Evolutionary conservation across 345 rosid genomes (phyloP).

Genomic region (Viola odorata): DNA sequence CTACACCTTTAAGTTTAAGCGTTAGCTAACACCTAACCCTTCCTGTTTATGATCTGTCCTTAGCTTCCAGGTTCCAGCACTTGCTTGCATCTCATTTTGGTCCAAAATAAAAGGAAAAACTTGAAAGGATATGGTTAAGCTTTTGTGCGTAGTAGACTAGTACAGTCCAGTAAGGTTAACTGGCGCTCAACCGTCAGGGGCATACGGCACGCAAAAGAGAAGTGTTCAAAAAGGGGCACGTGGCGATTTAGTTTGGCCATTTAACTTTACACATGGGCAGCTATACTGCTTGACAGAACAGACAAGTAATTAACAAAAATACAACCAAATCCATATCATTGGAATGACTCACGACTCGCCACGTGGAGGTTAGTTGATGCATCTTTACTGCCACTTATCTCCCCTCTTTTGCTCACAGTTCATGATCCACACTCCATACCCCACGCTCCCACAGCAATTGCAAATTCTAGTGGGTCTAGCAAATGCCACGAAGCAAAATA

Average conservation of each 20-base stretch:
- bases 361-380: slow-evolving; percentile 21
- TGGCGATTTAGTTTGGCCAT: slow-evolving; percentile 1
- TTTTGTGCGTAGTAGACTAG: not conserved
- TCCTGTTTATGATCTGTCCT: no score
- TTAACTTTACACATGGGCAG: not conserved
- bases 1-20: no score
- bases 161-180: slow-evolving; percentile 6
- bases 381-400: not conserved
- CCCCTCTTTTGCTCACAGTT: not conserved
- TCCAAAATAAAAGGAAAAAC: no score
- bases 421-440: not conserved
- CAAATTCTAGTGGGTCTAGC: slow-evolving; percentile 1
- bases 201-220: slow-evolving; percentile 35
- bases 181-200: slow-evolving; percentile 24
- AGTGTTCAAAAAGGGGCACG: slow-evolving; percentile 4
- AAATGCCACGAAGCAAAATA: not conserved
- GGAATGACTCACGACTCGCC: slow-evolving; percentile 4
- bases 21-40: no score
- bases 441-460: not conserved
- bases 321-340: slow-evolving; percentile 23
- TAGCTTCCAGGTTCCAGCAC: no score
- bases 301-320: slow-evolving; percentile 18
- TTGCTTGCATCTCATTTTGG: no score
- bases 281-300: slow-evolving; percentile 9
- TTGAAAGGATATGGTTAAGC: no score